phyloP scores from a whole-genome alignment of 2,329 filamentous ascomycete species.

The Botrytis porri region DNA sequence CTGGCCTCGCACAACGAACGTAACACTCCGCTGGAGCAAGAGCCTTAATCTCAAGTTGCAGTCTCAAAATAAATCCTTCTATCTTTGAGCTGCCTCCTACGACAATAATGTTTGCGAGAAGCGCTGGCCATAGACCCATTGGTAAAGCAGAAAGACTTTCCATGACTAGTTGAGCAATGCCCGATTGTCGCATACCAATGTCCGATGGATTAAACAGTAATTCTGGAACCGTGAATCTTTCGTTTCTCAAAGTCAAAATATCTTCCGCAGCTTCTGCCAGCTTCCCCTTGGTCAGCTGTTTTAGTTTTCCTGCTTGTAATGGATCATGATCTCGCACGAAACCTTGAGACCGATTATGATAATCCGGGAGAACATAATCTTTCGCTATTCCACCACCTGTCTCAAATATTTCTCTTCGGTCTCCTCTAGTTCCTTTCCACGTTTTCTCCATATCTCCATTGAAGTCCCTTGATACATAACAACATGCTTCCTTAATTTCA shows the following conservation, averaged over 20 bases:
- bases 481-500: slow-evolving; percentile 89
- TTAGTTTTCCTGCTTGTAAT: slow-evolving; percentile 52
- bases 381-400: slow-evolving; percentile 62
- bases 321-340: slow-evolving; percentile 76
- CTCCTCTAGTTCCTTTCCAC: slow-evolving; percentile 73
- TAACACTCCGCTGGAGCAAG: slow-evolving; percentile 73
- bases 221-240: slow-evolving; percentile 87
- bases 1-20: slow-evolving; percentile 67
- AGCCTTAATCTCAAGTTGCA: slow-evolving; percentile 72
- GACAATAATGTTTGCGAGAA: slow-evolving; percentile 83
- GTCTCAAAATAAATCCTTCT: slow-evolving; percentile 74
- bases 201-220: slow-evolving; percentile 84
- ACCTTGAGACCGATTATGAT: slow-evolving; percentile 58
- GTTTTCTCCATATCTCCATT: slow-evolving; percentile 71
- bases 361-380: slow-evolving; percentile 91
- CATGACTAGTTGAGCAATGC: slow-evolving; percentile 77
- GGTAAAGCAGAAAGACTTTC: slow-evolving; percentile 74
- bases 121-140: slow-evolving; percentile 75
- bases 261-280: slow-evolving; percentile 64
- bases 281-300: slow-evolving; percentile 43
- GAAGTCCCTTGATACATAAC: slow-evolving; percentile 80
- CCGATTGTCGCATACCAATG: slow-evolving; percentile 78
- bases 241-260: slow-evolving; percentile 81
- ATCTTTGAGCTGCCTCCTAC: slow-evolving; percentile 84
- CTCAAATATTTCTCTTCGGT: slow-evolving; percentile 50